Conservation (phyloP, 2,329 filamentous ascomycete species). For the Fusarium tupiense region DNA sequence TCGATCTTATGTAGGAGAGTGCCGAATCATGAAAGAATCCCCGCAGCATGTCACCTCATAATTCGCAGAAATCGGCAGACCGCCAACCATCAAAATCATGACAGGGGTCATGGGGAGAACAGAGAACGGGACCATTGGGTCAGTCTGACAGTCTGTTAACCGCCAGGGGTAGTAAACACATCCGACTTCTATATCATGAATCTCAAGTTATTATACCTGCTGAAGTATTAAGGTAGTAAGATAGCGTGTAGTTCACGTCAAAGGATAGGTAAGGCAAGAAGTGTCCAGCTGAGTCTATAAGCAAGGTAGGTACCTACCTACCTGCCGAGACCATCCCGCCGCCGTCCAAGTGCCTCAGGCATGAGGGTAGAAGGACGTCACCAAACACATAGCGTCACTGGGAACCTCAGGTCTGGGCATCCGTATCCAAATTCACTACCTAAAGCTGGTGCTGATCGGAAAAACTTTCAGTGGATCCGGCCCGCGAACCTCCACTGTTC, state of each 20-base stretch:
- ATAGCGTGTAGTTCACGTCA: background rate
- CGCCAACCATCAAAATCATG: slow-evolving; percentile 15
- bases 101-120: slow-evolving; percentile 22
- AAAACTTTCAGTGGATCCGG: slow-evolving; percentile 45
- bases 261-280: background rate
- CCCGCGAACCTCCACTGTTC: slow-evolving; percentile 27
- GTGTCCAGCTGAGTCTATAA: background rate
- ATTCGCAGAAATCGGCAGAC: slow-evolving; percentile 41
- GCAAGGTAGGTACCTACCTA: background rate
- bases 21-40: slow-evolving; percentile 28
- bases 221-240: background rate
- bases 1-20: slow-evolving; percentile 14
- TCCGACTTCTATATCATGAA: background rate
- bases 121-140: slow-evolving; percentile 4
- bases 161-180: background rate
- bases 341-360: slow-evolving; percentile 24
- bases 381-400: slow-evolving; percentile 7
- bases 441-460: slow-evolving; percentile 33
- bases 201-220: background rate
- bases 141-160: background rate
- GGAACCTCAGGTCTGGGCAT: background rate
- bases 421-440: slow-evolving; percentile 5
- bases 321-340: background rate
- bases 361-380: slow-evolving; percentile 2
- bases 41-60: slow-evolving; percentile 42